Conservation (phyloP, 345 rosid species). For the Durio zibethinus region DNA sequence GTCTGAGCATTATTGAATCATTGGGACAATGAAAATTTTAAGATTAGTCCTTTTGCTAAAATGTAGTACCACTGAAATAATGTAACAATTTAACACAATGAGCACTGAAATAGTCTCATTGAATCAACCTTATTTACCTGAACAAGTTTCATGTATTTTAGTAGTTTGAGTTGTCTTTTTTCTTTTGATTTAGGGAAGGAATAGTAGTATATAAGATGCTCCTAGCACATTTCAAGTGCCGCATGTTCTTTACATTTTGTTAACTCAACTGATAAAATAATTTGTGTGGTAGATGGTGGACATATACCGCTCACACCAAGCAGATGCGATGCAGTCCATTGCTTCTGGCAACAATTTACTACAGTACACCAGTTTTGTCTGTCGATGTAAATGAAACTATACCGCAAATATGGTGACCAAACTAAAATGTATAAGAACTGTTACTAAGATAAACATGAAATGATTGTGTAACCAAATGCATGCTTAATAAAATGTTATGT, state of each 20-base stretch:
- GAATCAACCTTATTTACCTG: no score
- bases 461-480: slow-evolving; percentile 2
- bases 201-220: no score
- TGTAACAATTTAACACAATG: no score
- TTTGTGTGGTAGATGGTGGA: no score
- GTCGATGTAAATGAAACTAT: background rate
- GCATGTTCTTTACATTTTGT: no score
- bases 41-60: background rate
- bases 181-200: no score
- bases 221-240: no score
- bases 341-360: background rate
- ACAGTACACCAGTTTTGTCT: background rate
- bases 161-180: no score
- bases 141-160: background rate
- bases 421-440: background rate
- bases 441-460: background rate
- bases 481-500: background rate
- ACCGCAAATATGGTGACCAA: background rate
- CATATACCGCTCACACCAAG: background rate
- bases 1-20: slow-evolving; percentile 13
- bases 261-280: background rate
- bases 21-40: background rate
- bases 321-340: background rate
- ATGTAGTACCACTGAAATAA: background rate
- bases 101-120: background rate